phyloP scores from a whole-genome alignment of 2,329 filamentous ascomycete species.

The Aspergillus quadrilineatus region DNA sequence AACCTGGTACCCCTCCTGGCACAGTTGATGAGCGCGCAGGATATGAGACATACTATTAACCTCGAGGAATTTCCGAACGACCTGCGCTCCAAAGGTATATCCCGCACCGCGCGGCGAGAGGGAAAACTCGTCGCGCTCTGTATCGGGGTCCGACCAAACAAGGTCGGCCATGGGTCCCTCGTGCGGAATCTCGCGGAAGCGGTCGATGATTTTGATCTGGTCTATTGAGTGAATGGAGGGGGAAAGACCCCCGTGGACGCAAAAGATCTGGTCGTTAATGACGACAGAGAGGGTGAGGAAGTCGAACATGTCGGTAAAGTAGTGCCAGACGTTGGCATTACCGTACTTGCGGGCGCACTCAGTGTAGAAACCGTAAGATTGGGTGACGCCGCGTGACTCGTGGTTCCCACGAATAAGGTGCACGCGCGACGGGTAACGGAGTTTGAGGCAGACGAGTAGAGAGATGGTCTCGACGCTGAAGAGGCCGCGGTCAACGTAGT shows the following conservation, averaged over 20 bases:
- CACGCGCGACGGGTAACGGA: constrained; percentile 93
- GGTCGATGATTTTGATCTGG: constrained; percentile 99
- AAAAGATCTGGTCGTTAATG: constrained; percentile 98
- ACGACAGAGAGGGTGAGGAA: constrained; percentile 95
- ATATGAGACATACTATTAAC: constrained; percentile 99
- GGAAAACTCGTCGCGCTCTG: constrained; percentile 96
- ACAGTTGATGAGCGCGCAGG: constrained; percentile 94
- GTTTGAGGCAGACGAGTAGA: constrained; percentile 91
- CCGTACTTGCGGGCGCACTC: constrained; percentile 98
- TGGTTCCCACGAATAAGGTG: constrained; percentile 97
- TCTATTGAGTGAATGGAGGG: constrained; percentile 96
- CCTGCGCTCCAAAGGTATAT: constrained; percentile 96
- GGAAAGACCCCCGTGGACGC: constrained; percentile 88
- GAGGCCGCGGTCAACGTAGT: constrained; percentile 97
- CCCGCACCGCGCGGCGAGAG: constrained; percentile 89
- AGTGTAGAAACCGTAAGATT: constrained; percentile 98
- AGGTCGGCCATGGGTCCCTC: constrained; percentile 99
- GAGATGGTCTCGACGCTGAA: constrained; percentile 99
- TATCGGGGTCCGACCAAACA: constrained; percentile 96
- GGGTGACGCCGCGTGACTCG: constrained; percentile 94
- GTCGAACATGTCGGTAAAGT: constrained; percentile 99
- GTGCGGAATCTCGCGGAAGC: constrained; percentile 96
- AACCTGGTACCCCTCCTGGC: constrained; percentile 96
- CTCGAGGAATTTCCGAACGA: constrained; percentile 96
- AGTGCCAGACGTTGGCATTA: constrained; percentile 98